Conservation (phyloP, 768 basidiomycete species). For the Cyclocybe aegerita region DNA sequence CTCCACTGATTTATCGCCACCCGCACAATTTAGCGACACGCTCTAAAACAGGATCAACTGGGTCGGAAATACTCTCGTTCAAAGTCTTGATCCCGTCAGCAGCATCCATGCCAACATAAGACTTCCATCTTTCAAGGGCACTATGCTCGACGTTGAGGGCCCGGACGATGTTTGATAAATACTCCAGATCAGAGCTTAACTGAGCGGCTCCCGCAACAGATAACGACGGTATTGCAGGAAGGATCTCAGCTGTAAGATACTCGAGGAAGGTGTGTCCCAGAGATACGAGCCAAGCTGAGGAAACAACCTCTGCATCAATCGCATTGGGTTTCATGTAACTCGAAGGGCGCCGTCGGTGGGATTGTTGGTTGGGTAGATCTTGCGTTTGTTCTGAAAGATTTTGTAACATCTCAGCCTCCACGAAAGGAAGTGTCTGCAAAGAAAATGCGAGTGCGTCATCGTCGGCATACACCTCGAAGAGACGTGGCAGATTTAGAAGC, state of each 20-base stretch:
- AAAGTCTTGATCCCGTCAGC: conserved; percentile 37
- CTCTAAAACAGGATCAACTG: conserved; percentile 32
- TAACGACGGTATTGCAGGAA: conserved; percentile 71
- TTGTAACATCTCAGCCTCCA: conserved; percentile 56
- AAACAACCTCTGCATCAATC: conserved; percentile 76
- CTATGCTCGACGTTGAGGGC: conserved; percentile 88
- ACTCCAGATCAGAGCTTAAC: conserved; percentile 82
- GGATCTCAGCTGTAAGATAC: conserved; percentile 65
- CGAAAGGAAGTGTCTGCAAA: conserved; percentile 74
- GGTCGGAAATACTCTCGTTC: conserved; percentile 20
- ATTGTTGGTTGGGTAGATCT: conserved; percentile 28
- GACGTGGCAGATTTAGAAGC: conserved; percentile 86
- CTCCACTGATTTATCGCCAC: conserved; percentile 22
- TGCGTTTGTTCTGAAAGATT: conserved; percentile 41
- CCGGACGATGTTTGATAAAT: conserved; percentile 86
- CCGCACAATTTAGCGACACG: conserved; percentile 38
- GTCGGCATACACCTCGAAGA: conserved; percentile 93
- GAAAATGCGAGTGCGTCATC: conserved; percentile 92
- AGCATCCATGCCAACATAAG: conserved; percentile 63
- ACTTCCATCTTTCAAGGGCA: conserved; percentile 79
- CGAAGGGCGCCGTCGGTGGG: conserved; percentile 43
- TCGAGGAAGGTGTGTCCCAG: conserved; percentile 80
- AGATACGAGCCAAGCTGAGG: conserved; percentile 90
- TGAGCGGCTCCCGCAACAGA: conserved; percentile 75
- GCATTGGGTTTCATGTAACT: conserved; percentile 30